These are phyloP conservation scores for Candida railenensis DNA, from an alignment of 805 yeast genomes.

Conservation along the genomic window DNA sequence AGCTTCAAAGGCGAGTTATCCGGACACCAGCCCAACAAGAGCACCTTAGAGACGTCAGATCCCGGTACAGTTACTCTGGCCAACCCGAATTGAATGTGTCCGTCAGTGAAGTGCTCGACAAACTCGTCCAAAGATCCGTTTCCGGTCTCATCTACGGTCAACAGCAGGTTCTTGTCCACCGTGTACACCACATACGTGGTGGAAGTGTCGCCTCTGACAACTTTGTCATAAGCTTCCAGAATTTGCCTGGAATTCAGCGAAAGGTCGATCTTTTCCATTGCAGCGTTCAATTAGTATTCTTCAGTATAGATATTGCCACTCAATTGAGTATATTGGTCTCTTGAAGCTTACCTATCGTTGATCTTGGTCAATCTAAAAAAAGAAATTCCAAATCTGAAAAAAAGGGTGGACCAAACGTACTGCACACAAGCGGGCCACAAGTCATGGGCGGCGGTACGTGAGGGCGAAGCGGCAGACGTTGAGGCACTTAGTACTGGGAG, in stretches of 20 bases:
- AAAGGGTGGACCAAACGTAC: too few relatives aligned
- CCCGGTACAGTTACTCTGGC: slow-evolving; percentile 87
- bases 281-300: neutral
- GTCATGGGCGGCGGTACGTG: too few relatives aligned
- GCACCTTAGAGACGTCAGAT: slow-evolving; percentile 82
- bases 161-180: slow-evolving; percentile 56
- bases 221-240: slow-evolving; percentile 70
- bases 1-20: slow-evolving; percentile 85
- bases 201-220: slow-evolving; percentile 73
- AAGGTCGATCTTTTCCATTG: slow-evolving; percentile 56
- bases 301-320: neutral
- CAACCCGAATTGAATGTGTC: slow-evolving; percentile 86
- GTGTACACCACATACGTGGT: slow-evolving; percentile 79
- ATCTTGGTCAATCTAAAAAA: neutral
- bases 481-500: too few relatives aligned
- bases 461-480: too few relatives aligned
- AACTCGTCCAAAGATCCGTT: slow-evolving; percentile 73
- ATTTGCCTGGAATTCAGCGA: slow-evolving; percentile 74
- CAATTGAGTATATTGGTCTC: neutral
- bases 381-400: too few relatives aligned
- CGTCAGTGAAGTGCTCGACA: slow-evolving; percentile 78
- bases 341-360: neutral
- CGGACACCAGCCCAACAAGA: slow-evolving; percentile 95
- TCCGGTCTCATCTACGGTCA: slow-evolving; percentile 52
- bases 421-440: too few relatives aligned